phyloP scores from a whole-genome alignment of 2,329 filamentous ascomycete species.

The Exophiala aquamarina region DNA sequence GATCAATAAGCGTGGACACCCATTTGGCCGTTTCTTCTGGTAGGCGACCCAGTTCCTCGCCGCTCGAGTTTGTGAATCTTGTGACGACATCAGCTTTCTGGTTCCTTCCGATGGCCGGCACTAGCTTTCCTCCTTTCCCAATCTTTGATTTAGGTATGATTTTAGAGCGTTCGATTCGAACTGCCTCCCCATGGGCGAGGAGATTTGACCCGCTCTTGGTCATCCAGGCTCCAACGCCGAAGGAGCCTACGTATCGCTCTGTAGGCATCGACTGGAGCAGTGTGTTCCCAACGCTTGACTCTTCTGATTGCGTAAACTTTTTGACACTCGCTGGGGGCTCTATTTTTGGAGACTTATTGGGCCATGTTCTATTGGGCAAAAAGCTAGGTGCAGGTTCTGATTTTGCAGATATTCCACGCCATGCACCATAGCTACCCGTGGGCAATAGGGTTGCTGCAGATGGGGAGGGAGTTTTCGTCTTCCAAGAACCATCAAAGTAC shows the following conservation, averaged over 20 bases:
- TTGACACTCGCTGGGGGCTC: too few relatives aligned
- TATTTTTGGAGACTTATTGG: too few relatives aligned
- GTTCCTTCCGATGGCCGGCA: slow-evolving; percentile 45
- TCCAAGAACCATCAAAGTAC: slow-evolving; percentile 65
- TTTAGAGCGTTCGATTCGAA: slow-evolving; percentile 84
- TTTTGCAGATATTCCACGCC: slow-evolving; percentile 9
- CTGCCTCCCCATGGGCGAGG: slow-evolving; percentile 75
- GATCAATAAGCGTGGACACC: slow-evolving; percentile 90
- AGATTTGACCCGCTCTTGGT: slow-evolving; percentile 77
- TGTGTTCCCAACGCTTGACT: too few relatives aligned
- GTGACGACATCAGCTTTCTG: slow-evolving; percentile 83
- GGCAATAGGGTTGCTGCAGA: slow-evolving; percentile 4
- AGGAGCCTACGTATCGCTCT: slow-evolving; percentile 80
- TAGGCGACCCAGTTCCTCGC: slow-evolving; percentile 81
- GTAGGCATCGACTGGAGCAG: slow-evolving; percentile 51
- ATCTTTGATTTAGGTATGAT: slow-evolving; percentile 59
- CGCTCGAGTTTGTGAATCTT: slow-evolving; percentile 77
- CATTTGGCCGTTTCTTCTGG: slow-evolving; percentile 85
- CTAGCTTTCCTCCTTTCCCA: slow-evolving; percentile 46
- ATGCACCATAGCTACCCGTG: slow-evolving; percentile 14
- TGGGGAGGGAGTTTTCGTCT: slow-evolving; percentile 33
- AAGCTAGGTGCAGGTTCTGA: too few relatives aligned
- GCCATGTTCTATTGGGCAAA: too few relatives aligned
- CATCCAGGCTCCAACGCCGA: slow-evolving; percentile 89
- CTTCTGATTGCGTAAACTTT: too few relatives aligned